Evolutionary conservation across 768 basidiomycete genomes (phyloP), one percentile per base, ranked within the genome.

Genomic region (Gymnopilus dilepis): DNA sequence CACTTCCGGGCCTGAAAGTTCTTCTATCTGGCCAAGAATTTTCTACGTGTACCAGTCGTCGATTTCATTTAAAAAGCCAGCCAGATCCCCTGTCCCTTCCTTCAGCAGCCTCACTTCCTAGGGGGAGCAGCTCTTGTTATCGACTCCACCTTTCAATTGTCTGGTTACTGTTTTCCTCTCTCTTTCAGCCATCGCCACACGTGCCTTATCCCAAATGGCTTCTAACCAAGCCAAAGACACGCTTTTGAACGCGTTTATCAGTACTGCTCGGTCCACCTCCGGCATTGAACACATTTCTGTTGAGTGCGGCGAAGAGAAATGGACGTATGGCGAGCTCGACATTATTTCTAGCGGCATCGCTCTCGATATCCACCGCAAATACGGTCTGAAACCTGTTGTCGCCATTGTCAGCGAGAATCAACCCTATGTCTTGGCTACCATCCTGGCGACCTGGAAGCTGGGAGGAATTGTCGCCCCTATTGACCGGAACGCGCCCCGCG

Each of bases 381-480:
- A 71, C 57, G 73, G 74, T 7, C 28, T 57, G 21, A 70, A 70
- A 42, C 75, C 74, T 4, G 66, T 67, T 7, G 68, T 77, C n/a
- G 75, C 74, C 15, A 65, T 76, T 42, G 61, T 77, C 37, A 67
- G 71, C 59, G 76, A 77, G 60, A 77, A 77, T 52, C 72, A 74
- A 31, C 76, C 76, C 0, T 77, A 73, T 51, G 66, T 69, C 2
- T 55, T 75, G 38, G 76, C 73, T n/a, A 63, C 66, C 9, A 50
- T 72, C 9, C 52, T 77, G 37, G 76, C 76, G 2, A 70, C 67
- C 31, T 77, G 76, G 76, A 77, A 77, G 59, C 65, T 77, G 1
- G 67, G 71, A 0, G 76, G 76, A 12, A 67, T 72, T 19, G 64
- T 73, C 3, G 74, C 74, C 1, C 74, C 74, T n/a, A 61, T 77